phyloP scores from a whole-genome alignment of 176 grass and related monocot genomes.

The Musa beccarii region DNA sequence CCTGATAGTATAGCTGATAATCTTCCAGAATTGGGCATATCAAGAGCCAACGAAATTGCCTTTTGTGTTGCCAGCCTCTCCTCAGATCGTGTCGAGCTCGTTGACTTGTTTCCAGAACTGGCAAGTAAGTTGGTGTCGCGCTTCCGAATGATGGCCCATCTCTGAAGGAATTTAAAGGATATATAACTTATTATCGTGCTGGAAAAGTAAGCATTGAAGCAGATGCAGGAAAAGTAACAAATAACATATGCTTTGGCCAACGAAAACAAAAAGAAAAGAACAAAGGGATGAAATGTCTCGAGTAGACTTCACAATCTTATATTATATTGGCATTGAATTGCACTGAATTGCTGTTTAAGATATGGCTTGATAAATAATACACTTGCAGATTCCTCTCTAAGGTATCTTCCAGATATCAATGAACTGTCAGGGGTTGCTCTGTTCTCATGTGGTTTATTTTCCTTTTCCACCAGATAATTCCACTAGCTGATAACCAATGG shows the following conservation, averaged over 20 bases:
- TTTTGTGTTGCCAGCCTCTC: constrained; percentile 48
- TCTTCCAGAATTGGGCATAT: constrained; percentile 24
- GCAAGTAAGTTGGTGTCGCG: constrained; percentile 37
- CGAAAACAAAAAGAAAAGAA: neutral
- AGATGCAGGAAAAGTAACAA: neutral
- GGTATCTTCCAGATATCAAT: no score
- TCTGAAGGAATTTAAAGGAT: constrained; percentile 39
- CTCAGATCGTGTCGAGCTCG: constrained; percentile 28
- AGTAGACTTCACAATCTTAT: no score
- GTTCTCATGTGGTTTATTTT: no score
- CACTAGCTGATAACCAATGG: no score
- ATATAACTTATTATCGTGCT: neutral
- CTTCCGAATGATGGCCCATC: constrained; percentile 65
- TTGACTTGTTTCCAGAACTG: constrained; percentile 26
- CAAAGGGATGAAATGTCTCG: neutral
- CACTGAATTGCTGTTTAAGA: neutral
- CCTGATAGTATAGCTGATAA: constrained; percentile 31
- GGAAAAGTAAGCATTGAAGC: neutral
- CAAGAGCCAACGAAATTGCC: constrained; percentile 51
- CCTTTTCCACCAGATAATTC: no score
- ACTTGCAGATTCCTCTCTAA: neutral
- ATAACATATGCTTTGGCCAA: neutral
- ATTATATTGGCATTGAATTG: neutral
- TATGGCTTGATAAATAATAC: neutral
- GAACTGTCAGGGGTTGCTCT: no score